phyloP scores from a whole-genome alignment of 352 stramenopile species.

The Phytophthora syringae region DNA sequence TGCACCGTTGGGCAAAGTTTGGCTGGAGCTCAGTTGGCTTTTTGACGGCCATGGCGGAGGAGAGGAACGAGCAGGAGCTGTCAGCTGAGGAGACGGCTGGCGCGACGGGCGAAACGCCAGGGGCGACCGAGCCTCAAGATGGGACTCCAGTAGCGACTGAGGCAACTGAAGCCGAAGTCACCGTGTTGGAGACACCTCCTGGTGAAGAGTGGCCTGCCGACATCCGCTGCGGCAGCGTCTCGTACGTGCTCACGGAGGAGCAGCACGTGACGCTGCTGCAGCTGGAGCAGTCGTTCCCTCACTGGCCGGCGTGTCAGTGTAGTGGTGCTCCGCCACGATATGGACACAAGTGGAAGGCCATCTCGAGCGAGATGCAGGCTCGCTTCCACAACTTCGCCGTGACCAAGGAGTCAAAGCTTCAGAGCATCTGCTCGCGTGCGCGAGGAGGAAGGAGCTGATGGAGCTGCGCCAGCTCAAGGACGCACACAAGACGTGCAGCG shows the following conservation, averaged over 20 bases:
- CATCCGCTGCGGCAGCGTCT: background rate
- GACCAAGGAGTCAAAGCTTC: background rate
- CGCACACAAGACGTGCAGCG: too few relatives aligned
- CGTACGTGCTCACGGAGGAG: background rate
- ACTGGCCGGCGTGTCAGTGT: background rate
- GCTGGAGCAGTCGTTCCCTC: background rate
- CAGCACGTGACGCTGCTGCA: background rate
- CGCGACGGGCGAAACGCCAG: too few relatives aligned
- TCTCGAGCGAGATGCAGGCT: background rate
- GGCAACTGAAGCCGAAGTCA: background rate
- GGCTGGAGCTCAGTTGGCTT: background rate
- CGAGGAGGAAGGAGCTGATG: background rate
- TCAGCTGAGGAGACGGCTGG: too few relatives aligned
- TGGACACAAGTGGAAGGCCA: slow-evolving; percentile 1
- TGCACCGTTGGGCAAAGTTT: background rate
- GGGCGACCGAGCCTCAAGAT: too few relatives aligned
- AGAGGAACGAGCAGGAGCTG: too few relatives aligned
- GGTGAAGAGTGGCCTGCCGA: background rate
- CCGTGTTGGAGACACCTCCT: too few relatives aligned
- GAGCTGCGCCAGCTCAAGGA: too few relatives aligned
- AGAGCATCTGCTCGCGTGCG: background rate
- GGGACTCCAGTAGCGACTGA: background rate
- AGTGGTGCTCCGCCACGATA: background rate
- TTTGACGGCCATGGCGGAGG: background rate
- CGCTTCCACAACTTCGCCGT: background rate